Evolutionary conservation across 495 filamentous ascomycete genomes (phyloP).

Genomic region (Neurospora sp.): DNA sequence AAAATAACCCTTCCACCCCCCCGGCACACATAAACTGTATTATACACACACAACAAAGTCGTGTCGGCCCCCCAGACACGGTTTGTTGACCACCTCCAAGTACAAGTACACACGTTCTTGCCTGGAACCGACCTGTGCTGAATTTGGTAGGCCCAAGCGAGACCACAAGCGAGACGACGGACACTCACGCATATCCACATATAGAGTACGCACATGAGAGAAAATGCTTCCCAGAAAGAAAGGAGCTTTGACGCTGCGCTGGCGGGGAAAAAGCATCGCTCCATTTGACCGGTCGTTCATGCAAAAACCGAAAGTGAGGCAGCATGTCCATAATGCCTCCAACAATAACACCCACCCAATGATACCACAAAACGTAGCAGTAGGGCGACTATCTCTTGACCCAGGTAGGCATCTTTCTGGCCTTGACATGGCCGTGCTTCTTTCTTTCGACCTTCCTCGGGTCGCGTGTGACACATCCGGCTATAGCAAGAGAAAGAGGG

Average conservation of each 20-base stretch:
- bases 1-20: neutral
- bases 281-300: slow-evolving; percentile 8
- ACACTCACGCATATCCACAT: neutral
- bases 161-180: neutral
- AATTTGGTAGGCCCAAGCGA: neutral
- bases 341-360: neutral
- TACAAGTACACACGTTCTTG: neutral
- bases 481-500: slow-evolving; percentile 33
- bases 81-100: neutral
- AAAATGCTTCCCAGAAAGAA: slow-evolving; percentile 9
- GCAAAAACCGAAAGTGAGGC: slow-evolving; percentile 4
- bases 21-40: neutral
- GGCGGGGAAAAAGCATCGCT: slow-evolving; percentile 3
- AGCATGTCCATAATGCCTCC: neutral
- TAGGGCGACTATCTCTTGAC: slow-evolving; percentile 62
- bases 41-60: neutral
- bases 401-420: slow-evolving; percentile 97
- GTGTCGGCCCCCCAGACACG: neutral
- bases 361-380: neutral
- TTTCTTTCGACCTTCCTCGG: slow-evolving; percentile 90
- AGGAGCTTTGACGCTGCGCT: neutral
- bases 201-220: neutral
- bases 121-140: neutral
- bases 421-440: slow-evolving; percentile 92
- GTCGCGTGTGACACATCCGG: slow-evolving; percentile 87